Conservation (phyloP, 768 basidiomycete genomes). For the Mycena kentingensis region DNA sequence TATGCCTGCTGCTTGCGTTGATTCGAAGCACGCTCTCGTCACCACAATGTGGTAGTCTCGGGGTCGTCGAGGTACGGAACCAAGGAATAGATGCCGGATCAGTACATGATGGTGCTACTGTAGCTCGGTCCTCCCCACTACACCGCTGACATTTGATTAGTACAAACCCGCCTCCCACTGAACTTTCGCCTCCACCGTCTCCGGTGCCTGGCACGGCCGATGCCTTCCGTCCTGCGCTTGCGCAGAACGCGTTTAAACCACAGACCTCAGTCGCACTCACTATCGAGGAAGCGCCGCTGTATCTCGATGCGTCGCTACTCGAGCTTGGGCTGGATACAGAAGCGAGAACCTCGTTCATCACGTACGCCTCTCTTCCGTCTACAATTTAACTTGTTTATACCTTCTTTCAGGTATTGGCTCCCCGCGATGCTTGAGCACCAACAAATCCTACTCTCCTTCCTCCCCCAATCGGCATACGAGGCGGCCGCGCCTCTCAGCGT, state of each 20-base stretch:
- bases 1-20: neutral
- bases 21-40: conserved; percentile 6
- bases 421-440: conserved; percentile 41
- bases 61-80: too few relatives aligned
- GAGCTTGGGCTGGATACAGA: conserved; percentile 43
- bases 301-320: conserved; percentile 37
- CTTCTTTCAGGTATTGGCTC: conserved; percentile 43
- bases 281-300: conserved; percentile 31
- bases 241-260: too few relatives aligned
- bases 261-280: conserved; percentile 36
- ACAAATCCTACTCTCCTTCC: conserved; percentile 46
- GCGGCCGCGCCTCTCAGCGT: conserved; percentile 40
- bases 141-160: too few relatives aligned
- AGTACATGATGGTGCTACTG: too few relatives aligned
- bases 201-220: too few relatives aligned
- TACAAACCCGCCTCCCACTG: too few relatives aligned
- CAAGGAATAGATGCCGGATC: too few relatives aligned
- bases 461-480: conserved; percentile 47
- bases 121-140: too few relatives aligned
- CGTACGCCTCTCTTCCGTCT: conserved; percentile 27
- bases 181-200: too few relatives aligned
- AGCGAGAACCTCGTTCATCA: conserved; percentile 50
- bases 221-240: too few relatives aligned
- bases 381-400: neutral
- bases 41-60: conserved; percentile 6